Conservation (phyloP, 2,329 filamentous ascomycete genomes). For the Nakataea oryzae region DNA sequence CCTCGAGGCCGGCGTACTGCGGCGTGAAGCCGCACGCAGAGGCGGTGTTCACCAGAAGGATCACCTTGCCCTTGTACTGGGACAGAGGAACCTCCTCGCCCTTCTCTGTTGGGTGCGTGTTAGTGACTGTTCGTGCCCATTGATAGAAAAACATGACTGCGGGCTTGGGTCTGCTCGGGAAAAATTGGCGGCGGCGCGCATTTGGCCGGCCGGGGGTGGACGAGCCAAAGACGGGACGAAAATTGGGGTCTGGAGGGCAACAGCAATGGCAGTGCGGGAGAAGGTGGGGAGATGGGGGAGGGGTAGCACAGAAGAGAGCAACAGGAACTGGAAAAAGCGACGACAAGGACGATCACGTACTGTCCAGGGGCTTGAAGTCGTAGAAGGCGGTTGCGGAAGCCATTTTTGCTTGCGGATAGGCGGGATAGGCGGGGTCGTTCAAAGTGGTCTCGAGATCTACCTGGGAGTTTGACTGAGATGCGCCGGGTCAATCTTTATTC, state of each 20-base stretch:
- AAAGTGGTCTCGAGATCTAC: background rate
- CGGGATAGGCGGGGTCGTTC: background rate
- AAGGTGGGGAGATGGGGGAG: background rate
- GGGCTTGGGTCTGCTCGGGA: background rate
- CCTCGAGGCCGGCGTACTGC: constrained; percentile 85
- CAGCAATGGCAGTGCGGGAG: background rate
- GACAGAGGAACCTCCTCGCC: constrained; percentile 61
- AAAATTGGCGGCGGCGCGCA: background rate
- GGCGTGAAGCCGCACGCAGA: constrained; percentile 98
- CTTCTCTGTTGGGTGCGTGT: constrained; percentile 42
- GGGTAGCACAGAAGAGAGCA: background rate
- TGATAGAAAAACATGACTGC: background rate
- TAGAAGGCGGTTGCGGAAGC: constrained; percentile 63
- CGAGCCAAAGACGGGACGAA: background rate
- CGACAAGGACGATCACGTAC: constrained; percentile 34
- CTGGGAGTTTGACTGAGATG: background rate
- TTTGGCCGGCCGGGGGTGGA: background rate
- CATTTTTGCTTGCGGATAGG: constrained; percentile 30
- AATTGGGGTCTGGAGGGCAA: too few species aligned
- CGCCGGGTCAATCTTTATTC: background rate
- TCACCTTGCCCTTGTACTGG: constrained; percentile 79
- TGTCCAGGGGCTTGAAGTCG: constrained; percentile 76
- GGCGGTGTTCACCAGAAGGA: constrained; percentile 94
- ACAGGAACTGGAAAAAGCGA: background rate
- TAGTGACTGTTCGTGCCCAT: background rate